These are phyloP conservation scores for Starmerella powellii DNA, from an alignment of 805 yeast species.

Conservation along the genomic window DNA sequence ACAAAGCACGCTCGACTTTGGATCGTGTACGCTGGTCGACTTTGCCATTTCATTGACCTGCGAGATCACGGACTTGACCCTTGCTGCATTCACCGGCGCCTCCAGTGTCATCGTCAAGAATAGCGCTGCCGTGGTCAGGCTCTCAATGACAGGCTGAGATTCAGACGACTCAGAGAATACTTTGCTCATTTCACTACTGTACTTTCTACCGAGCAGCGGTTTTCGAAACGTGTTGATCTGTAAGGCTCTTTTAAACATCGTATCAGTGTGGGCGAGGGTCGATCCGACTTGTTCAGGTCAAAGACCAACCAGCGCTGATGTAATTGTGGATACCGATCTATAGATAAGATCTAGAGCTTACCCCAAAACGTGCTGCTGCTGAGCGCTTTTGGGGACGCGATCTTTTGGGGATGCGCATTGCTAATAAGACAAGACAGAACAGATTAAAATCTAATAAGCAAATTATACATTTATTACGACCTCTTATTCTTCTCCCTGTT, in stretches of 20 bases:
- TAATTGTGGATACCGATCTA: neutral
- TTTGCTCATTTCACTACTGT: neutral
- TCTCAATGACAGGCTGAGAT: conserved; percentile 7
- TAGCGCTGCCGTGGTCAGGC: conserved; percentile 11
- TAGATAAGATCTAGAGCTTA: neutral
- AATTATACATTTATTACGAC: no score
- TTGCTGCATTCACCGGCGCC: neutral
- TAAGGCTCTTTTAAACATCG: neutral
- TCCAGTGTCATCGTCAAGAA: conserved; percentile 8
- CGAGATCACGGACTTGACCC: conserved; percentile 9
- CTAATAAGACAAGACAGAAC: no score
- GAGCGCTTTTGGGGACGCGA: no score
- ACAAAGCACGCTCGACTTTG: conserved; percentile 1
- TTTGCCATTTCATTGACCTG: conserved; percentile 1
- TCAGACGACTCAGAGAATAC: conserved; percentile 1
- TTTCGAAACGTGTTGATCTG: no score
- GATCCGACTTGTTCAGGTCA: no score
- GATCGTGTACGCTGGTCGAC: conserved; percentile 1
- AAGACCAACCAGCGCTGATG: neutral
- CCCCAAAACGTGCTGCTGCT: no score
- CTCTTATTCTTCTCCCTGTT: no score
- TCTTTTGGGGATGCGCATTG: no score
- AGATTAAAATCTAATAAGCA: no score
- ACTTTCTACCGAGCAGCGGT: no score
- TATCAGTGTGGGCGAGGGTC: neutral